A percentile compares a stretch with the other conserved stretches of the same genome.
These are phyloP conservation scores for Chloroidium sp. DNA, from an alignment of 163 green algal species.

Conservation along the genomic window DNA sequence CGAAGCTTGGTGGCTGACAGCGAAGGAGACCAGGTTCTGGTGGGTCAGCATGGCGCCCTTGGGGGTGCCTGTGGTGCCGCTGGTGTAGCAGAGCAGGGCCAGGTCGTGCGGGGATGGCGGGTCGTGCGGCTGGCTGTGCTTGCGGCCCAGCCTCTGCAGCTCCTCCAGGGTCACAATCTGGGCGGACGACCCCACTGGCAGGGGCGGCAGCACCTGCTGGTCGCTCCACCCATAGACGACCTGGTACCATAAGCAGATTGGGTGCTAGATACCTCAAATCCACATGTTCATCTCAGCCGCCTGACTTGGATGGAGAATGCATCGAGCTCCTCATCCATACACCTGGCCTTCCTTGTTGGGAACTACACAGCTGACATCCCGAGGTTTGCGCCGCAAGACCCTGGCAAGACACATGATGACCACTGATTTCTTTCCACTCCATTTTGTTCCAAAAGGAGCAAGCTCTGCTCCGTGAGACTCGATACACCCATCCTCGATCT, in stretches of 20 bases:
- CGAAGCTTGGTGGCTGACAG: slow-evolving; percentile 26
- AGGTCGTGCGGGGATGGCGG: slow-evolving; percentile 68
- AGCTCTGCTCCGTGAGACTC: no score
- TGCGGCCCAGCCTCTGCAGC: slow-evolving; percentile 51
- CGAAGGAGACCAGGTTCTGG: slow-evolving; percentile 74
- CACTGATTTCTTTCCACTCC: no score
- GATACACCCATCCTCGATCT: no score
- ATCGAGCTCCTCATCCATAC: no score
- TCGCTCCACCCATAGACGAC: slow-evolving; percentile 32
- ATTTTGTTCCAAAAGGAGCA: no score
- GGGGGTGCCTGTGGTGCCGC: slow-evolving; percentile 88
- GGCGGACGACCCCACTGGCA: slow-evolving; percentile 7
- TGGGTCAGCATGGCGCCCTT: slow-evolving; percentile 88
- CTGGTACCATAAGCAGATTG: slow-evolving; percentile 3
- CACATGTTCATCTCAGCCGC: no score
- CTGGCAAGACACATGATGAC: no score
- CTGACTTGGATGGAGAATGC: no score
- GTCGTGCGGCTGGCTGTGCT: slow-evolving; percentile 62
- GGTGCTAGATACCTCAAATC: neutral
- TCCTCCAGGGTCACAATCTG: slow-evolving; percentile 61
- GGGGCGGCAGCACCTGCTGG: slow-evolving; percentile 17
- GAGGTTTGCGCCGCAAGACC: no score
- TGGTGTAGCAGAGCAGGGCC: slow-evolving; percentile 93
- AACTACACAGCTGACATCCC: no score
- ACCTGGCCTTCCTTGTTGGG: no score